phyloP scores from a whole-genome alignment of 257 asterid species.

The Solanum chaucha region DNA sequence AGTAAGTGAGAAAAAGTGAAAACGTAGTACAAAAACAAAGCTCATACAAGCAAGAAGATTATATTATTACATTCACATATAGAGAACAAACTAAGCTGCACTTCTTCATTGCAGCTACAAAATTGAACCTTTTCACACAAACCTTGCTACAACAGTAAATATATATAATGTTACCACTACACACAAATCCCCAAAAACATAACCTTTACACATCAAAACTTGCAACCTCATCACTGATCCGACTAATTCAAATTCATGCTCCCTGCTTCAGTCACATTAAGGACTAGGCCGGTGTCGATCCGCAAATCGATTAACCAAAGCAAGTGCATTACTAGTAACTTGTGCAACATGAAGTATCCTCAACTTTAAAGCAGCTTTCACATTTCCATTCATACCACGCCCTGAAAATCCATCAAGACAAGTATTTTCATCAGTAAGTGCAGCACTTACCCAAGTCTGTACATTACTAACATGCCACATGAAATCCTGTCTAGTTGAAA shows the following conservation, averaged over 20 bases:
- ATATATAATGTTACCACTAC: background rate
- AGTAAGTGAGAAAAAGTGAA: background rate
- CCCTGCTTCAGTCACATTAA: background rate
- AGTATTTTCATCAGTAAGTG: constrained; percentile 37
- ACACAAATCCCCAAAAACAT: background rate
- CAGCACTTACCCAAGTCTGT: constrained; percentile 62
- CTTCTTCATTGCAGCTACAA: background rate
- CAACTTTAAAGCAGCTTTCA: constrained; percentile 21
- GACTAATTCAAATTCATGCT: background rate
- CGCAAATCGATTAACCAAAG: constrained; percentile 49
- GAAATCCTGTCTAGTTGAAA: constrained; percentile 22
- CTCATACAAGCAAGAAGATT: background rate
- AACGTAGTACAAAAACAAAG: background rate
- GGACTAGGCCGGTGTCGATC: background rate
- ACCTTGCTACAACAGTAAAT: background rate
- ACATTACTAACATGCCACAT: constrained; percentile 62
- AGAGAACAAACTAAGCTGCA: background rate
- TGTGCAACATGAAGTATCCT: constrained; percentile 31
- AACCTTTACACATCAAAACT: background rate
- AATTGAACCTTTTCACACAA: background rate
- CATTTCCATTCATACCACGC: constrained; percentile 19
- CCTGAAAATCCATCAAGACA: constrained; percentile 38
- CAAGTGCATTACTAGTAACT: constrained; percentile 48
- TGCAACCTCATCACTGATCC: background rate
- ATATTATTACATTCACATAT: background rate